These are phyloP conservation scores for Penicillium sp. DNA, from an alignment of 2,329 filamentous ascomycete genomes.

Conservation along the genomic window DNA sequence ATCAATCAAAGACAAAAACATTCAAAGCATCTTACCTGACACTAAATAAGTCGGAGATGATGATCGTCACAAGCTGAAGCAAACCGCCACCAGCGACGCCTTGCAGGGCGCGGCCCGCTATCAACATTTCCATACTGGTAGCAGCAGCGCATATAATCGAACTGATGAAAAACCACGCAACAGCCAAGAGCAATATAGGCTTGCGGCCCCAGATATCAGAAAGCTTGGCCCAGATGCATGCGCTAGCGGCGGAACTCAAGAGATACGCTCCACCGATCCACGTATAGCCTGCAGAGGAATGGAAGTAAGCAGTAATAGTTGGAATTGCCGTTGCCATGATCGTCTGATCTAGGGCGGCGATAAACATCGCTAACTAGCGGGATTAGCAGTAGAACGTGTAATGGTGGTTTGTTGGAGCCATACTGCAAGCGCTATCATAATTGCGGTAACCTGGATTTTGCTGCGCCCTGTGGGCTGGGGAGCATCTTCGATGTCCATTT, in stretches of 20 bases:
- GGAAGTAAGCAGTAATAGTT: constrained; percentile 60
- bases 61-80: constrained; percentile 53
- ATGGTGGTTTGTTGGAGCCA: constrained; percentile 1
- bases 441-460: constrained; percentile 24
- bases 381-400: constrained; percentile 6
- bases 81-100: constrained; percentile 56
- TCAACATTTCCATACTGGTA: constrained; percentile 52
- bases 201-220: constrained; percentile 61
- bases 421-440: constrained; percentile 32
- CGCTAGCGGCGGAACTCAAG: constrained; percentile 65
- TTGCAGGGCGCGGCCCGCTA: constrained; percentile 54
- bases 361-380: constrained; percentile 31
- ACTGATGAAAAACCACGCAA: constrained; percentile 50
- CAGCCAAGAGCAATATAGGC: constrained; percentile 50
- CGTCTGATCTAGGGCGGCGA: constrained; percentile 47
- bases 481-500: constrained; percentile 19
- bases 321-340: constrained; percentile 63
- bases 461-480: constrained; percentile 13
- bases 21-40: constrained; percentile 35
- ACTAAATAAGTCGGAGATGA: constrained; percentile 57
- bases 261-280: constrained; percentile 77
- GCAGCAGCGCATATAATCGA: constrained; percentile 53
- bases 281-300: constrained; percentile 68
- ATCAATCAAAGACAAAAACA: no score
- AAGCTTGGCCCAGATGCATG: constrained; percentile 68